phyloP scores from a whole-genome alignment of 2,329 filamentous ascomycete species.

The Leptographium radiaticola region DNA sequence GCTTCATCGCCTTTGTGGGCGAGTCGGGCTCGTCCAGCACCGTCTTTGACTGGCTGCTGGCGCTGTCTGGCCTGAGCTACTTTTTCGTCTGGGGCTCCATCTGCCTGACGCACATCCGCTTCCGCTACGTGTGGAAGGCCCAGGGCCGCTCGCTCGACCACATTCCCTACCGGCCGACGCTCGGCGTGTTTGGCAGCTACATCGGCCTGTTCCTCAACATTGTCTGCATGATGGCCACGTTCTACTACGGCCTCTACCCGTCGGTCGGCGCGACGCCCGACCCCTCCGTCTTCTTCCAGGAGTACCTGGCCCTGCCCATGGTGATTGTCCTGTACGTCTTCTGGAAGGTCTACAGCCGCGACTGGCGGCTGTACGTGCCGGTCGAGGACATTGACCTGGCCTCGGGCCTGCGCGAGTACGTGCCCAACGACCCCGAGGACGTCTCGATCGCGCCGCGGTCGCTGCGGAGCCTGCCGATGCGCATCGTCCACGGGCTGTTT shows the following conservation, averaged over 20 bases:
- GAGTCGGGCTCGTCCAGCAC: constrained; percentile 26
- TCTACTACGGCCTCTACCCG: constrained; percentile 52
- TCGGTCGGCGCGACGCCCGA: constrained; percentile 18
- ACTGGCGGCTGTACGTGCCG: constrained; percentile 44
- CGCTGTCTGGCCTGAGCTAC: constrained; percentile 58
- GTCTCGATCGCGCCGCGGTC: constrained; percentile 15
- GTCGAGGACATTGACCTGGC: constrained; percentile 49
- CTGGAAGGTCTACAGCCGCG: constrained; percentile 47
- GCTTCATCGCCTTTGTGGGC: constrained; percentile 45
- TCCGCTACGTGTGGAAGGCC: constrained; percentile 46
- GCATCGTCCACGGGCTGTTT: constrained; percentile 21
- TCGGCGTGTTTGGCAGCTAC: constrained; percentile 55
- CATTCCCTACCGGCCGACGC: constrained; percentile 31
- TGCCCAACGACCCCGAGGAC: constrained; percentile 31
- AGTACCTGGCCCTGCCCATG: constrained; percentile 44
- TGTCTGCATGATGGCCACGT: constrained; percentile 57
- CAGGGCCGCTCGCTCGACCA: constrained; percentile 39
- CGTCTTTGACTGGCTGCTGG: constrained; percentile 53
- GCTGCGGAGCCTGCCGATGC: constrained; percentile 22
- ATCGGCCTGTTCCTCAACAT: constrained; percentile 53
- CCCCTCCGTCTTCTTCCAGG: constrained; percentile 42
- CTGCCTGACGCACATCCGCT: constrained; percentile 51
- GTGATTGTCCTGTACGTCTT: constrained; percentile 44
- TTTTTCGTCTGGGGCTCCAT: constrained; percentile 67
- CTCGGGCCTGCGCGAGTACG: constrained; percentile 40